Evolutionary conservation across 805 yeast species (phyloP).

Genomic region (Cyberlindnera bimundalis): DNA sequence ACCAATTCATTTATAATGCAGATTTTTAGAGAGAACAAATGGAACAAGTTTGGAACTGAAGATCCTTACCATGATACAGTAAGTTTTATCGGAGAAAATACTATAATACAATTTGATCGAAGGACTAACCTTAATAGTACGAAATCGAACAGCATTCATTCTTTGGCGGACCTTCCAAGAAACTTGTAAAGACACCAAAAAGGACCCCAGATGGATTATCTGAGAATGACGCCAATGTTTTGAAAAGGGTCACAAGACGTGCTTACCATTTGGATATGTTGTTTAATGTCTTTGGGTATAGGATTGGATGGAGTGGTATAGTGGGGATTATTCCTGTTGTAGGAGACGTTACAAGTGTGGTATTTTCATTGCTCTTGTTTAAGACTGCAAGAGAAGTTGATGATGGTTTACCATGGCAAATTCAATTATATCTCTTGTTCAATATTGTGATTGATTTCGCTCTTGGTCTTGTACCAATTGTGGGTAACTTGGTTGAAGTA

Average conservation of each 20-base stretch:
- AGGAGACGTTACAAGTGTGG: constrained; percentile 54
- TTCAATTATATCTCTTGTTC: constrained; percentile 51
- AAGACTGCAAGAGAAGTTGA: constrained; percentile 47
- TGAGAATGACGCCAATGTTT: constrained; percentile 44
- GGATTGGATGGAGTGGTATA: constrained; percentile 66
- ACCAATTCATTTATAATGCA: constrained; percentile 2
- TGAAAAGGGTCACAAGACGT: constrained; percentile 48
- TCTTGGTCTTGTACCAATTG: constrained; percentile 69
- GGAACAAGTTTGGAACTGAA: constrained; percentile 38
- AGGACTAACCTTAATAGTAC: too few species aligned
- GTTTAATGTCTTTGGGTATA: constrained; percentile 58
- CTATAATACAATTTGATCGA: too few species aligned
- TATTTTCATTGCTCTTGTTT: constrained; percentile 45
- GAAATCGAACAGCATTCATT: constrained; percentile 23
- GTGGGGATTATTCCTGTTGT: constrained; percentile 66
- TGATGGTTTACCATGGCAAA: constrained; percentile 59
- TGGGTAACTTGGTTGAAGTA: constrained; percentile 69
- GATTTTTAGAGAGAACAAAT: constrained; percentile 32
- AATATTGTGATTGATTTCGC: constrained; percentile 68
- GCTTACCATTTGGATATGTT: constrained; percentile 71
- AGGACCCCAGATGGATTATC: constrained; percentile 56
- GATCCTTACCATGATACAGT: constrained; percentile 42
- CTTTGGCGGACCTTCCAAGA: constrained; percentile 16
- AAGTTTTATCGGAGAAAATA: too few species aligned
- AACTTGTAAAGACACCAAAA: constrained; percentile 27